These are phyloP conservation scores for Malus sylvestris DNA, from an alignment of 306 rosid species.

Conservation along the genomic window DNA sequence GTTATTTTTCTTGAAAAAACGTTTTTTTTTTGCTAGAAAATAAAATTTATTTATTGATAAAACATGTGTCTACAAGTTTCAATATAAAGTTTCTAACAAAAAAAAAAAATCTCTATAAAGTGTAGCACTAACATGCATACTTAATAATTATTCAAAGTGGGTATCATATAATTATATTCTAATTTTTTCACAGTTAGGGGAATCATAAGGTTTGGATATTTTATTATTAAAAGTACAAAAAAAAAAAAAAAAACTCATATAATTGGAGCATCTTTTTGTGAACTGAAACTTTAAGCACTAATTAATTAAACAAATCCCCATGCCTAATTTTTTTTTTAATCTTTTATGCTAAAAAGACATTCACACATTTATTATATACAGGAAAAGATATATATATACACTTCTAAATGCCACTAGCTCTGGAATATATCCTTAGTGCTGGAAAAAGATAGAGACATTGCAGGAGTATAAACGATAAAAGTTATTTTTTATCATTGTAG, in stretches of 20 bases:
- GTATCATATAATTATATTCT: neutral
- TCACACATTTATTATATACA: neutral
- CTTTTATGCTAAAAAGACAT: neutral
- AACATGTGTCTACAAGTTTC: neutral
- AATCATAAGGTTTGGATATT: neutral
- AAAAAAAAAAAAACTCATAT: neutral
- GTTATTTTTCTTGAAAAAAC: neutral
- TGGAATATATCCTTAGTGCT: slow-evolving; percentile 1
- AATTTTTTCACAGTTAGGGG: neutral
- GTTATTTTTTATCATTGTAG: neutral
- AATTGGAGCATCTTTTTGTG: neutral
- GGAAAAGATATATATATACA: neutral
- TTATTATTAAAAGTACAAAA: neutral
- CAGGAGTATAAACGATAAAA: neutral
- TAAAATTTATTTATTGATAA: too few species aligned
- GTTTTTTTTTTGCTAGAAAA: too few species aligned
- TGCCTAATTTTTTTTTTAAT: neutral
- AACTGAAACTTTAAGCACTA: neutral
- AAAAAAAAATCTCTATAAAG: neutral
- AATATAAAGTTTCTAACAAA: neutral
- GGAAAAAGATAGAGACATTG: neutral
- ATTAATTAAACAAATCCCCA: neutral
- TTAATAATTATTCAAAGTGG: neutral
- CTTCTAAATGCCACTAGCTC: neutral
- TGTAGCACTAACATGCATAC: neutral